Base-by-base conservation (phyloP, 805 yeast genomes). In the Saccharomycopsis schoenii region DNA sequence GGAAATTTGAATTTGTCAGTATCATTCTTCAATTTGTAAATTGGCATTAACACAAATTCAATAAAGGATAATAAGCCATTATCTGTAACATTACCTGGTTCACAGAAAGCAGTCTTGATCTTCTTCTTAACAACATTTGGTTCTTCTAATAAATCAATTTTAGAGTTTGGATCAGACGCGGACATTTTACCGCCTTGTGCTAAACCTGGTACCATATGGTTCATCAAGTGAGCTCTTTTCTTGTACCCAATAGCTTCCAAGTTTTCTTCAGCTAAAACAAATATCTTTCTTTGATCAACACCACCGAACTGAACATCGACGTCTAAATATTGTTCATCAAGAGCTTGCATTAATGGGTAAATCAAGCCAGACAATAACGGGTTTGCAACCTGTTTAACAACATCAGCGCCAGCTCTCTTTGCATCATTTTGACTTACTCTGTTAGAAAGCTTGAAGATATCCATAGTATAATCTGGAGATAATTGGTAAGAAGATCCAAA, bases 361-460 rank as follows among this genome's bases (percentile, higher is more conserved):
- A 94, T 90, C 72, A 94, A 82, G 9, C 99, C 99, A 50, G 93
- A 84, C 62, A 94, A 81, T 67, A 91, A 81, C 47, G 99, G 99
- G 74, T 92, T 92, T 42, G 89, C 84, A 56, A 92, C 97, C 77
- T 94, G 99, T 73, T 94, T 94, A 65, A 94, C 99, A 60, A 94
- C 99, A 74, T 94, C 99, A 11, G 99, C 98, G 73, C 99, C 99
- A 1, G 99, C 99, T 74, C 99, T 85, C 77, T 89, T 89, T 63
- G 98, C 97, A 72, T 92, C 98, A 72, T 93, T 92, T 76, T 89
- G 97, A 25, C 96, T 85, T 36, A 90, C 97, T 55, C 77, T 72
- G 73, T 93, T 94, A 56, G 96, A 81, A 70, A 94, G 73, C 73
- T 84, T 85, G 83, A 92, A 94, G 51, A 94, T 75, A 70, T 94